Evolutionary conservation across 495 filamentous ascomycete genomes (phyloP).

Genomic region (Clohesyomyces aquaticus): DNA sequence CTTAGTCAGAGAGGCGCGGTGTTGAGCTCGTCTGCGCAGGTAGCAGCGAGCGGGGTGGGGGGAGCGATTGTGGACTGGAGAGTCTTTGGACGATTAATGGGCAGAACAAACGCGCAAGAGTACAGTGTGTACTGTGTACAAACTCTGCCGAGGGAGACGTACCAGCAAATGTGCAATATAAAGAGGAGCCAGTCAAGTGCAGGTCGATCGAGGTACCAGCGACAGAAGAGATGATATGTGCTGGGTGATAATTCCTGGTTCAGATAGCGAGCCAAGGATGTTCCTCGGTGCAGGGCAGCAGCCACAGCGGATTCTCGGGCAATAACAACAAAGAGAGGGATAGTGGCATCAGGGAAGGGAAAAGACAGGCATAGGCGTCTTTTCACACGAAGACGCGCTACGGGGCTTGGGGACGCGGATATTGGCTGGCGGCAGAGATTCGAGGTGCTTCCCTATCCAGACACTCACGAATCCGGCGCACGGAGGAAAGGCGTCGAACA

Average conservation of each 20-base stretch:
- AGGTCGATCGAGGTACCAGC: slow-evolving; percentile 7
- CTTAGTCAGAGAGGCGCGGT: slow-evolving; percentile 16
- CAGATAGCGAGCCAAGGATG: slow-evolving; percentile 12
- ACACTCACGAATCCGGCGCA: background rate
- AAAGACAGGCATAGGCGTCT: slow-evolving; percentile 19
- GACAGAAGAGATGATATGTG: slow-evolving; percentile 20
- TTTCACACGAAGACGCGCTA: slow-evolving; percentile 22
- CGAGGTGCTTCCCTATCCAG: background rate
- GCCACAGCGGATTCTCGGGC: slow-evolving; percentile 3
- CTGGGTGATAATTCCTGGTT: slow-evolving; percentile 15
- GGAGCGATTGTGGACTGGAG: background rate
- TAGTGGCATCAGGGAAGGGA: slow-evolving; percentile 17
- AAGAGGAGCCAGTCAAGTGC: background rate
- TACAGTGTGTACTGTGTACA: no score
- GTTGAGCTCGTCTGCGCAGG: slow-evolving; percentile 2
- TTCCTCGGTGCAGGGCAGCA: slow-evolving; percentile 5
- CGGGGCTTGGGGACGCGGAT: background rate
- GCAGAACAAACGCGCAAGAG: background rate
- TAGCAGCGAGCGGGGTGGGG: background rate
- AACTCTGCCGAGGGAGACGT: slow-evolving; percentile 9
- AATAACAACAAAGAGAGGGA: slow-evolving; percentile 14
- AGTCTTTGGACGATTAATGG: background rate
- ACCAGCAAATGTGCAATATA: slow-evolving; percentile 5
- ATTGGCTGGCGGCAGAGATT: slow-evolving; percentile 12
- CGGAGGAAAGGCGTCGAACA: slow-evolving; percentile 1